Evolutionary conservation across 169 alveolate species (phyloP).

Genomic region (Plasmodium falciparum): DNA sequence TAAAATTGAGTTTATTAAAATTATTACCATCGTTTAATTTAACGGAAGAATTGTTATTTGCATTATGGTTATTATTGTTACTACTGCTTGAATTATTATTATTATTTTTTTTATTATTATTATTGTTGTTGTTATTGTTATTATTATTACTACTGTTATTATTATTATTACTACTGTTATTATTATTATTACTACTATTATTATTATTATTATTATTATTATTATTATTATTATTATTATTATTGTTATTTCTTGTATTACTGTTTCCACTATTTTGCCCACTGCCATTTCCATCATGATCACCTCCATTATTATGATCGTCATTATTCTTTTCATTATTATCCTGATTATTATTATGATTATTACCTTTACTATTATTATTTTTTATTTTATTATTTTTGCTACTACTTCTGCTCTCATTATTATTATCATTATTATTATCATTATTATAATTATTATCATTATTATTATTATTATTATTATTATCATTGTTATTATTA

Average conservation of each 20-base stretch:
- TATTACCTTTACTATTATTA: background rate
- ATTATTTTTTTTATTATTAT: background rate
- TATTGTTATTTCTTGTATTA: slow-evolving; percentile 8
- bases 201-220: background rate
- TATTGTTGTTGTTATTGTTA: background rate
- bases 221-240: background rate
- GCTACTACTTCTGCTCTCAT: background rate
- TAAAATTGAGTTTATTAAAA: background rate
- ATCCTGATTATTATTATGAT: background rate
- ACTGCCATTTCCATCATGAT: slow-evolving; percentile 5
- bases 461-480: background rate
- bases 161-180: background rate
- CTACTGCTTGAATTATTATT: background rate
- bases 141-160: background rate
- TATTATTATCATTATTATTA: slow-evolving; percentile 1
- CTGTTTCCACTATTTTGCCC: slow-evolving; percentile 7
- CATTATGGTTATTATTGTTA: background rate
- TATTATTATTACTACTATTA: background rate
- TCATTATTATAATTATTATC: background rate
- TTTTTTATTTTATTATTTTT: background rate
- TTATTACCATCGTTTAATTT: slow-evolving; percentile 14
- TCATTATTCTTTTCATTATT: background rate
- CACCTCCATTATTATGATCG: slow-evolving; percentile 20
- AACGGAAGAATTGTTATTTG: background rate
- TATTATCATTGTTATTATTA: slow-evolving; percentile 5